A percentile compares a stretch with the other conserved stretches of the same genome.
phyloP scores from a whole-genome alignment of 148 eudicot species.

The Rhododendron ferrugineum region DNA sequence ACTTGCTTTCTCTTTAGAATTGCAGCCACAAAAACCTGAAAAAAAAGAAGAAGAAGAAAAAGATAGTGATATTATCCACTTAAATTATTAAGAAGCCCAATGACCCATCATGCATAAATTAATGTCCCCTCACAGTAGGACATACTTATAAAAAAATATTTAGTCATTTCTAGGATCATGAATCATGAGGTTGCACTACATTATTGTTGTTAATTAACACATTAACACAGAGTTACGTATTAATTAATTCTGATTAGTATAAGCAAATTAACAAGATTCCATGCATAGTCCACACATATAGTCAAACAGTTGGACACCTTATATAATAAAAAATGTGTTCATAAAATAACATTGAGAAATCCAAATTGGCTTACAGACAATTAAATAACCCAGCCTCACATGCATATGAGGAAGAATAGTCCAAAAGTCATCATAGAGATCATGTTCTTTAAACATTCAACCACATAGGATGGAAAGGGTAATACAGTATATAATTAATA shows the following conservation, averaged over 20 bases:
- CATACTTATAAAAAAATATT: neutral
- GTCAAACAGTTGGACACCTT: slow-evolving; percentile 7
- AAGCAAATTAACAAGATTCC: slow-evolving; percentile 12
- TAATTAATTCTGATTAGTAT: slow-evolving; percentile 13
- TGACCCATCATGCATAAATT: slow-evolving; percentile 8
- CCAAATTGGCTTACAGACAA: neutral
- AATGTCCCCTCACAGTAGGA: slow-evolving; percentile 20
- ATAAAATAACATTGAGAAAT: neutral
- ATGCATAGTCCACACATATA: slow-evolving; percentile 20
- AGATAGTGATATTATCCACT: neutral
- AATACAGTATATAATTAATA: neutral
- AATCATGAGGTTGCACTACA: neutral
- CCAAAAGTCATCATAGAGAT: neutral
- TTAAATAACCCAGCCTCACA: neutral
- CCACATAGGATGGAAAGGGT: neutral
- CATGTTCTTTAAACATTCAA: neutral
- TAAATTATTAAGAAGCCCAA: slow-evolving; percentile 9
- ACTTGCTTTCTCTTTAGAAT: slow-evolving; percentile 61
- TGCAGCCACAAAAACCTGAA: slow-evolving; percentile 94
- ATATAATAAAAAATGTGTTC: neutral
- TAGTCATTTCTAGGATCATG: neutral
- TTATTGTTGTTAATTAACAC: neutral
- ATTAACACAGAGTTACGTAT: neutral
- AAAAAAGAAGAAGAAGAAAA: neutral
- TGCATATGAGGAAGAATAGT: slow-evolving; percentile 2